phyloP scores from a whole-genome alignment of 129 eudicot genomes.

The Centaurea solstitialis region DNA sequence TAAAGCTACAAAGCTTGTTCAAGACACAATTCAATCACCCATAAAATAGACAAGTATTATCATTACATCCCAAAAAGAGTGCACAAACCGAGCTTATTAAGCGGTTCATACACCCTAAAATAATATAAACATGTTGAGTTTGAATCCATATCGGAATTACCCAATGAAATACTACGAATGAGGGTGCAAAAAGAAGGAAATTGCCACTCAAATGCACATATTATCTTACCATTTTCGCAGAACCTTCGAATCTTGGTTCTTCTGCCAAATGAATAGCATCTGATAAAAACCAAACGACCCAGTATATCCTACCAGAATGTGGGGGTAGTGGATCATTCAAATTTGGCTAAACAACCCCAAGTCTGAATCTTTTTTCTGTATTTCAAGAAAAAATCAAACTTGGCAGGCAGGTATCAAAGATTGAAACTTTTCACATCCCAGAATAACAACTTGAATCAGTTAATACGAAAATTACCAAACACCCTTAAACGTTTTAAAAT shows the following conservation, averaged over 20 bases:
- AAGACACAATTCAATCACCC: slow-evolving; percentile 4
- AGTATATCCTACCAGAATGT: neutral
- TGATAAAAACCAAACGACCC: neutral
- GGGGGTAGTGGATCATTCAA: neutral
- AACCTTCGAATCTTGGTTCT: neutral
- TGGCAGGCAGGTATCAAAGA: slow-evolving; percentile 10
- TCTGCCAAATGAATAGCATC: neutral
- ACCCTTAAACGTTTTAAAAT: neutral
- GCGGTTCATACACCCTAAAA: neutral
- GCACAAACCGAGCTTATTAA: slow-evolving; percentile 14
- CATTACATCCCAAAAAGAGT: slow-evolving; percentile 1
- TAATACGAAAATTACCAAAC: neutral
- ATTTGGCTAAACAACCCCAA: neutral
- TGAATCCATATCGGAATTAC: neutral
- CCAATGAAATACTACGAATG: neutral
- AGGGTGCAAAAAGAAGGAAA: neutral
- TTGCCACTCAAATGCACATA: neutral
- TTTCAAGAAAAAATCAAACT: slow-evolving; percentile 16
- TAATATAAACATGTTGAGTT: neutral
- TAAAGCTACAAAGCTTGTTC: slow-evolving; percentile 38
- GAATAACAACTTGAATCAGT: neutral
- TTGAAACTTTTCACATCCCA: slow-evolving; percentile 17
- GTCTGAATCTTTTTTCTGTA: neutral
- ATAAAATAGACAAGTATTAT: slow-evolving; percentile 7
- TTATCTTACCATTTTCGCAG: neutral